These are phyloP conservation scores for Wickerhamomyces hampshirensis DNA, from an alignment of 805 yeast genomes.

Conservation along the genomic window DNA sequence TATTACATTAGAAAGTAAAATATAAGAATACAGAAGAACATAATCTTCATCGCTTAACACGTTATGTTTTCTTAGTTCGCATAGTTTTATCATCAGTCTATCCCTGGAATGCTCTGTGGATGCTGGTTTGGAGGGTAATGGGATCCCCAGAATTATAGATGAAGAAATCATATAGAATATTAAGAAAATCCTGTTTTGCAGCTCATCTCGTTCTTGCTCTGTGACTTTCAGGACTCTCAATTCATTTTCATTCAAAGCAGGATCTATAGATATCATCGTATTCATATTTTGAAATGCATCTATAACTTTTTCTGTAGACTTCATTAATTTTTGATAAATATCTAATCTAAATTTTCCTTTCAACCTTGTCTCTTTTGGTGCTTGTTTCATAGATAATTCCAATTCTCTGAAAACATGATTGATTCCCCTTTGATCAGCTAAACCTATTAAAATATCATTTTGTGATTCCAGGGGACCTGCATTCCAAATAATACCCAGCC, in stretches of 20 bases:
- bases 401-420: slow-evolving; percentile 57
- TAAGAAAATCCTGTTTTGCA: slow-evolving; percentile 67
- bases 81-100: slow-evolving; percentile 59
- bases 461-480: slow-evolving; percentile 57
- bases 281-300: slow-evolving; percentile 75
- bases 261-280: slow-evolving; percentile 61
- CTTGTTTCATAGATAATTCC: slow-evolving; percentile 56
- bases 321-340: slow-evolving; percentile 46
- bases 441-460: slow-evolving; percentile 21
- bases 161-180: slow-evolving; percentile 77
- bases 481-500: slow-evolving; percentile 80
- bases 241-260: slow-evolving; percentile 48
- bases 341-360: slow-evolving; percentile 65
- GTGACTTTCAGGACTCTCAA: slow-evolving; percentile 50
- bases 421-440: slow-evolving; percentile 33
- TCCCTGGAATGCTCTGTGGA: slow-evolving; percentile 72
- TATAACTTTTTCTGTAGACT: slow-evolving; percentile 56
- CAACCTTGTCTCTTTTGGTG: slow-evolving; percentile 69
- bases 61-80: slow-evolving; percentile 44
- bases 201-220: slow-evolving; percentile 55
- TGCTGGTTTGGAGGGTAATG: slow-evolving; percentile 73
- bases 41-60: slow-evolving; percentile 62
- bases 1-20: slow-evolving; percentile 64
- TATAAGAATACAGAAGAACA: slow-evolving; percentile 69
- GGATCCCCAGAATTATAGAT: slow-evolving; percentile 69